phyloP scores from a whole-genome alignment of 2,329 filamentous ascomycete species.

The Claviceps monticola region DNA sequence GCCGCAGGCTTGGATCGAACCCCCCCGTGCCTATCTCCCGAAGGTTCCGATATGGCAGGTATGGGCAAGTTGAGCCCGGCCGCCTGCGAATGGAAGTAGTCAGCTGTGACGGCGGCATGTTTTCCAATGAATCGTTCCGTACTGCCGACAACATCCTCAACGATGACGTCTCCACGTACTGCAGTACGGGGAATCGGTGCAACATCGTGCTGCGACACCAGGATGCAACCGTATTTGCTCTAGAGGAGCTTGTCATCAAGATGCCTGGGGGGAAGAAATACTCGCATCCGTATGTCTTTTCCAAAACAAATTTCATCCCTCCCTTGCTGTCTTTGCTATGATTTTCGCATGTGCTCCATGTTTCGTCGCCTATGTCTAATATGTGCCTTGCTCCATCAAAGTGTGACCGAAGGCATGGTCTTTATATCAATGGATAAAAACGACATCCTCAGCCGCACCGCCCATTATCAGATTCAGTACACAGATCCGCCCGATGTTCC shows the following conservation, averaged over 20 bases:
- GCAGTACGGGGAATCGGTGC: constrained; percentile 74
- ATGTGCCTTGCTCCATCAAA: constrained; percentile 17
- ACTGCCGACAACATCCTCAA: constrained; percentile 69
- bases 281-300: constrained; percentile 62
- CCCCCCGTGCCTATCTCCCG: constrained; percentile 32
- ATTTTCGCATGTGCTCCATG: background rate
- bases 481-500: constrained; percentile 12
- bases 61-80: constrained; percentile 76
- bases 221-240: constrained; percentile 63
- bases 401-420: constrained; percentile 81
- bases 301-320: background rate
- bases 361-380: background rate
- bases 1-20: constrained; percentile 57
- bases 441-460: constrained; percentile 58
- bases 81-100: constrained; percentile 74
- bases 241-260: constrained; percentile 80
- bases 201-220: constrained; percentile 77
- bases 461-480: constrained; percentile 63
- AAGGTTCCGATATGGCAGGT: constrained; percentile 68
- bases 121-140: constrained; percentile 48
- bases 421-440: constrained; percentile 80
- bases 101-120: constrained; percentile 74
- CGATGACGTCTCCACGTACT: constrained; percentile 76
- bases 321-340: background rate
- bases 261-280: constrained; percentile 63